Base-by-base conservation (phyloP, 192 early-diverging fungal species). In the Lunasporangiospora selenospora region DNA sequence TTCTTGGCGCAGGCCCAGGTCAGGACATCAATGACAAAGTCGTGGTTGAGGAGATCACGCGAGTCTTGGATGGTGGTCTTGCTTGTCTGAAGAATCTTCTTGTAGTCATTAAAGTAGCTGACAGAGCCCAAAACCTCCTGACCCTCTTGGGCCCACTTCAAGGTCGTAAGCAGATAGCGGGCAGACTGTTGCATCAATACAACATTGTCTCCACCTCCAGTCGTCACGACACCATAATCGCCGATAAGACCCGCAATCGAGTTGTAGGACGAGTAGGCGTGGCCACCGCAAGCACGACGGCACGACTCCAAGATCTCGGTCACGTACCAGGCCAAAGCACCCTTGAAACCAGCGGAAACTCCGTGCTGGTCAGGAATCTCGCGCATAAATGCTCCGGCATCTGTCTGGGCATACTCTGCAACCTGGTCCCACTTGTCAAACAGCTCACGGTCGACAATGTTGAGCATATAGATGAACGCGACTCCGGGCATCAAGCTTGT, bases 201-300 rank as follows among this genome's bases (percentile, higher is more conserved):
- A 19, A 57, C 65, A 43, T 79, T 80, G 34, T 81, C 77, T 63
- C 77, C 77, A 36, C 69, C 77, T 53, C 79, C 79, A 27, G 87
- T 89, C 1, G 87, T 89, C 37, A 84, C 75, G 18, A 88, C 86
- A 36, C 86, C 86, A 67, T 76, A 89, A 37, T 86, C 86, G 13
- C 67, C 80, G 43, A 84, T 87, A 37, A 81, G 58, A n/a, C 63
- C 77, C 11, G 78, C 81, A 47, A 89, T 88, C 34, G 78, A 80
- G 64, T 89, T 89, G 76, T 89, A 89, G 27, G 80, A 34, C 32
- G 85, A 87, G 66, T 87, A 89, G 6, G 87, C 87, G 47, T 89
- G 86, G 24, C 87, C 87, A 66, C 87, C 87, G 50, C 80, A 77
- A 47, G 79, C 67, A 56, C 85, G 69, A 57, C 85, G 75, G 47